These are phyloP conservation scores for Fusarium beomiforme DNA, from an alignment of 2,329 filamentous ascomycete genomes.

Conservation along the genomic window DNA sequence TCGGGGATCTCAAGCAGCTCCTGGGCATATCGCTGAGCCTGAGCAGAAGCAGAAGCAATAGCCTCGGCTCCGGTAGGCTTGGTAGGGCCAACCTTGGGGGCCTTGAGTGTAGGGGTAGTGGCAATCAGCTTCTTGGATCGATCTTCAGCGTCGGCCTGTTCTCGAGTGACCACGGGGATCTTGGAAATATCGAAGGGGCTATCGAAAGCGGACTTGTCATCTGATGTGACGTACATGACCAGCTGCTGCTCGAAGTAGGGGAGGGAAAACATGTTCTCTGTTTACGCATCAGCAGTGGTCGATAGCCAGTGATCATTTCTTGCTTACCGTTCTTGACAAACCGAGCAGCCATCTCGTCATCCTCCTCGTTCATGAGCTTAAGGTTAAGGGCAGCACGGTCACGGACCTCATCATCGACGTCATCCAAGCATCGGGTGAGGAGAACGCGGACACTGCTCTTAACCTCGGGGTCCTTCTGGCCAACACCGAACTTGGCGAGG, in stretches of 20 bases:
- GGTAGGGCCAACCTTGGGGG: conserved; percentile 80
- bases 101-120: conserved; percentile 91
- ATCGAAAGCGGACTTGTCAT: conserved; percentile 86
- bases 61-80: conserved; percentile 80
- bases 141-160: conserved; percentile 96
- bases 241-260: conserved; percentile 96
- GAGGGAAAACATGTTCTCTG: conserved; percentile 94
- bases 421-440: conserved; percentile 91
- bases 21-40: conserved; percentile 88
- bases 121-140: conserved; percentile 96
- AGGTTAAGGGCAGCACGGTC: conserved; percentile 95
- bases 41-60: conserved; percentile 78
- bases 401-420: conserved; percentile 96
- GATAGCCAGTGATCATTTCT: background rate
- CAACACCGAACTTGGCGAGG: conserved; percentile 95
- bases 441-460: conserved; percentile 95
- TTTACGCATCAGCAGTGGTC: conserved; percentile 15
- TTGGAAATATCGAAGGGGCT: conserved; percentile 89
- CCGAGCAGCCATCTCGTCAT: conserved; percentile 83
- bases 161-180: conserved; percentile 92
- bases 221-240: conserved; percentile 95
- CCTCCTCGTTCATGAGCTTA: conserved; percentile 90
- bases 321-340: conserved; percentile 90
- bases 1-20: conserved; percentile 91
- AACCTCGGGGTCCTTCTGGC: conserved; percentile 94